Conservation (phyloP, 2,329 filamentous ascomycete species). For the Amphichorda felina region DNA sequence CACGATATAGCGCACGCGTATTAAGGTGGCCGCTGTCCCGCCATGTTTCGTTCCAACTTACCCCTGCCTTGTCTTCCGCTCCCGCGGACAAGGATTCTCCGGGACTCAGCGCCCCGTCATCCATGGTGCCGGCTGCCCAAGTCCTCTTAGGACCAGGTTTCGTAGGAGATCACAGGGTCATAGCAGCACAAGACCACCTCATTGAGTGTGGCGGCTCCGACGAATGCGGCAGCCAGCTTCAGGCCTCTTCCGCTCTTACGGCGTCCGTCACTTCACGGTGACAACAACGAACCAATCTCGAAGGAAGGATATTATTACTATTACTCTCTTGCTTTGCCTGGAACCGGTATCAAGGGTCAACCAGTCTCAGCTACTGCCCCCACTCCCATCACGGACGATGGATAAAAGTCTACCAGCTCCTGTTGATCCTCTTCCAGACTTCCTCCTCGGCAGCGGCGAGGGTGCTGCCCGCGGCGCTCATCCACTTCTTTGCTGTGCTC, state of each 20-base stretch:
- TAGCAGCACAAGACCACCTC: no score
- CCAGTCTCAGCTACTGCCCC: no score
- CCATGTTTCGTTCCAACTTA: background rate
- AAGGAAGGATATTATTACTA: no score
- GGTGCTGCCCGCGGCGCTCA: conserved; percentile 42
- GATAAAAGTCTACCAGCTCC: conserved; percentile 11
- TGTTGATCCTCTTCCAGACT: conserved; percentile 53
- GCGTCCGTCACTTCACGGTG: no score
- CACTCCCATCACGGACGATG: no score
- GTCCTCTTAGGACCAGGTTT: background rate
- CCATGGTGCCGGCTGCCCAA: background rate
- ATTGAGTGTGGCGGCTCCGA: no score
- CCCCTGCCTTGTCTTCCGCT: background rate
- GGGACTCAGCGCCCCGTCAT: background rate
- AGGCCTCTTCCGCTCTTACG: no score
- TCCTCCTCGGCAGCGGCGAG: conserved; percentile 46
- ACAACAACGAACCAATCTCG: no score
- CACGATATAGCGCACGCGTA: no score
- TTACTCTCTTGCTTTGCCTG: no score
- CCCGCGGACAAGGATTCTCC: background rate
- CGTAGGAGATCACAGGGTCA: background rate
- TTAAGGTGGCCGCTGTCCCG: background rate
- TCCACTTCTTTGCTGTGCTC: conserved; percentile 46
- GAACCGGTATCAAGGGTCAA: no score
- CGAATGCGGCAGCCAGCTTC: no score